phyloP scores from a whole-genome alignment of 192 early-diverging fungal species.

The Obelidium mucronatum region DNA sequence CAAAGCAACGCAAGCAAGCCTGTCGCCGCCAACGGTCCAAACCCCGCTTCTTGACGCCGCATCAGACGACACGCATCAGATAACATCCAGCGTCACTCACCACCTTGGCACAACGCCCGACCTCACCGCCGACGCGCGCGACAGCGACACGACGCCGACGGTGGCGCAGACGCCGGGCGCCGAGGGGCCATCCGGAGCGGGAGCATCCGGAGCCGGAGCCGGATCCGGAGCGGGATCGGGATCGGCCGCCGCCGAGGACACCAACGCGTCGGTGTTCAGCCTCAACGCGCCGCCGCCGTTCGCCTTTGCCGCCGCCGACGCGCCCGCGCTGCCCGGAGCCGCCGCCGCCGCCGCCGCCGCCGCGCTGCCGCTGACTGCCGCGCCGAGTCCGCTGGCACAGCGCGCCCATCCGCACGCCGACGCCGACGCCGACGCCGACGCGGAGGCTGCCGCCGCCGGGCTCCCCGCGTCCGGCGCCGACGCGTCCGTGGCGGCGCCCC shows the following conservation, averaged over 20 bases:
- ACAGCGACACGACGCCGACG: constrained; percentile 9
- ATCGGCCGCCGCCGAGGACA: not conserved
- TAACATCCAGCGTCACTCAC: not conserved
- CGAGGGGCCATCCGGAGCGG: no score
- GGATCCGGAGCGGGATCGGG: not conserved
- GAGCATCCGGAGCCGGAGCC: not conserved
- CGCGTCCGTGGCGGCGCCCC: not conserved
- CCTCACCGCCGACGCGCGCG: not conserved
- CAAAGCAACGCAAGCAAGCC: no score
- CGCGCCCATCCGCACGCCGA: not conserved
- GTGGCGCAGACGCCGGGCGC: not conserved
- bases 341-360: not conserved
- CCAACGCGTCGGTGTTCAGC: constrained; percentile 1
- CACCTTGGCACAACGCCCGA: not conserved
- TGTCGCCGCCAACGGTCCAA: no score
- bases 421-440: not conserved
- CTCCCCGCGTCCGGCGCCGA: not conserved
- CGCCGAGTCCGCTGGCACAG: not conserved
- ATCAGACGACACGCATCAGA: not conserved
- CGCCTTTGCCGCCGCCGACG: not conserved
- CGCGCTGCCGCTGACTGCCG: not conserved
- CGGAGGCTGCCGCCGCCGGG: not conserved
- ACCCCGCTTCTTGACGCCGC: not conserved
- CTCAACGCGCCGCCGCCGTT: not conserved
- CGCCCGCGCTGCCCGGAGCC: not conserved